Conservation (phyloP, 177 flowering plant genomes). For the Vitis hybrid region DNA sequence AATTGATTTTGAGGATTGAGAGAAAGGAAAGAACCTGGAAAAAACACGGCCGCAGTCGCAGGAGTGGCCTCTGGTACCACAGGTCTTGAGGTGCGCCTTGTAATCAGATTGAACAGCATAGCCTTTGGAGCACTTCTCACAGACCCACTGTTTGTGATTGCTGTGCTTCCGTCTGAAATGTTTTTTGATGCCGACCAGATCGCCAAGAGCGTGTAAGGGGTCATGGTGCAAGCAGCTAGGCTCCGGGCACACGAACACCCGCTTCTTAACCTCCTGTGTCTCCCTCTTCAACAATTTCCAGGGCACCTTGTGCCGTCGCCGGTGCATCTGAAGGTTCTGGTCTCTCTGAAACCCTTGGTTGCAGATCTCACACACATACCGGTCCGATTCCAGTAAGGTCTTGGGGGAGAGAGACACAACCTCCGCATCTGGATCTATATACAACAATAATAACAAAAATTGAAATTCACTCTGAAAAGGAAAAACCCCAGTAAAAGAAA, state of each 20-base stretch:
- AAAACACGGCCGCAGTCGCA: slow-evolving; percentile 75
- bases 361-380: slow-evolving; percentile 74
- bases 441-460: neutral
- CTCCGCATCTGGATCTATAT: slow-evolving; percentile 70
- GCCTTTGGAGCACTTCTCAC: slow-evolving; percentile 56
- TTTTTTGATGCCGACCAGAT: slow-evolving; percentile 69
- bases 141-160: slow-evolving; percentile 62
- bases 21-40: slow-evolving; percentile 41
- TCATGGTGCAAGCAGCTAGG: slow-evolving; percentile 64
- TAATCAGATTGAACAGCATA: slow-evolving; percentile 71
- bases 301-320: slow-evolving; percentile 66
- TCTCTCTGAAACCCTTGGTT: slow-evolving; percentile 71
- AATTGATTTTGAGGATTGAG: neutral
- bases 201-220: slow-evolving; percentile 65
- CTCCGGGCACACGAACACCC: slow-evolving; percentile 70
- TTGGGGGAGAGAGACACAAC: slow-evolving; percentile 62
- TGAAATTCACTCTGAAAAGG: neutral
- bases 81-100: slow-evolving; percentile 71
- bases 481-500: neutral
- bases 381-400: slow-evolving; percentile 60
- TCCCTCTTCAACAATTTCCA: slow-evolving; percentile 64
- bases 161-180: slow-evolving; percentile 66
- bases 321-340: slow-evolving; percentile 73
- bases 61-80: slow-evolving; percentile 70
- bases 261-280: slow-evolving; percentile 34